Base-by-base conservation (phyloP, 805 yeast genomes). In the Kodamaea fukazawae region DNA sequence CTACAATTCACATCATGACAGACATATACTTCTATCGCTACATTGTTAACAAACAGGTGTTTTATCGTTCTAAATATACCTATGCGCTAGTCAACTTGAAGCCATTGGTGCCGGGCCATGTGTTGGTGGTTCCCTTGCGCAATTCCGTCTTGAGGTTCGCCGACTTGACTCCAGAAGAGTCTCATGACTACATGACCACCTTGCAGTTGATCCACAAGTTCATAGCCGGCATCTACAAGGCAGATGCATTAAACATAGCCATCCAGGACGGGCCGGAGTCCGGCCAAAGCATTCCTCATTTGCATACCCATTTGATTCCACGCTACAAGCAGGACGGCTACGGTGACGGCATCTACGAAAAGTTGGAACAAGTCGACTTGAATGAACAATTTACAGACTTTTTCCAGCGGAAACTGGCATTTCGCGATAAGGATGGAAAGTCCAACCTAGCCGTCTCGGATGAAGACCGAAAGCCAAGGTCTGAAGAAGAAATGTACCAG, bases 201-300 rank as follows among this genome's bases (percentile, higher is more conserved):
- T 66, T 93, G 7, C 96, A 86, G 49, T 54, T 75, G 34, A 73
- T 93, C 0, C 81, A 88, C 45, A 63, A 65, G 39, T 83, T 89
- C 46, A 80, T 93, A 11, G 81, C 75, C 47, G 54, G 70, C 42
- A 66, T 73, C 9, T 93, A 81, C 58, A 72, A 80, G 26, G 95
- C 96, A 2, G 95, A 90, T 50, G 71, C 96, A 1, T 55, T 89
- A 44, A 95, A 95, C 56, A 74, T 93, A 29, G 91, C 97, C 8
- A 87, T 95, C 43, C 99, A 93, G 59, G 99, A 93, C 58, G 99
- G 99, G 0, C 86, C 89, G 0, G 88, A 88, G 36, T 91, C 97
- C 1, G 99, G 99, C 3, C 99, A 93, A 58, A 78, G 90, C n/a
- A 82, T 93, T 2, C 96, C 97, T 4, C 99, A 93, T 61, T 72